Evolutionary conservation across 75 land plant species (phyloP), one percentile per base, ranked within the genome.

Genomic region (Chamaecyparis obtusa): DNA sequence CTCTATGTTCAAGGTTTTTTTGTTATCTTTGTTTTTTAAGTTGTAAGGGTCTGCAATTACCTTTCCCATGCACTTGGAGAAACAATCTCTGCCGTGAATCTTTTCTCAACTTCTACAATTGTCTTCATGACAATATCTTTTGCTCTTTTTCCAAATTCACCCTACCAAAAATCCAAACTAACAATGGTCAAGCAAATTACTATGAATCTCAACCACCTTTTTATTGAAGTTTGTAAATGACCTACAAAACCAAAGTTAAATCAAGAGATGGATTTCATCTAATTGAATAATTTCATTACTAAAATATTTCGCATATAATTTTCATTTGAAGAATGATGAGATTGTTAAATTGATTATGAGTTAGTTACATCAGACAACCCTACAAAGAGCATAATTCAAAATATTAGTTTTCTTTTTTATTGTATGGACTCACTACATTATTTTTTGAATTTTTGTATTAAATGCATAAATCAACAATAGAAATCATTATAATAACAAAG

Each of bases 21-120:
- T 24, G 27, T 24, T 64, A 24, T 5, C 69, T 64, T 64, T 64
- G 27, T 24, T 64, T 64, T 4, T 27, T 21, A 0, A 24, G 54
- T 77, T 71, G 54, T 24, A 37, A 43, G 54, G 10, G 51, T 33
- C 33, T 30, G 1, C 99, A 97, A 96, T 92, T 97, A 72, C 99
- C 99, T 97, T 92, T 97, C 96, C 99, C 99, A 97, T 91, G 95
- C 98, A 35, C 27, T 60, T 69, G 95, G 94, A 57, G 99, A 95
- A 15, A 97, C 93, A 55, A 91, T 90, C 83, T 96, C 95, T n/a
- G 98, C 98, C 82, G 90, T 93, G 87, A 96, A 92, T 33, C 95
- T 91, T 48, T 90, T 87, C 83, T 94, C 98, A 76, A 94, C 93
- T 92, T 96, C 90, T 79, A 92, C 85, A 32, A 89, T 92, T 84